phyloP scores from a whole-genome alignment of 768 basidiomycete species.

The Mycena metata region DNA sequence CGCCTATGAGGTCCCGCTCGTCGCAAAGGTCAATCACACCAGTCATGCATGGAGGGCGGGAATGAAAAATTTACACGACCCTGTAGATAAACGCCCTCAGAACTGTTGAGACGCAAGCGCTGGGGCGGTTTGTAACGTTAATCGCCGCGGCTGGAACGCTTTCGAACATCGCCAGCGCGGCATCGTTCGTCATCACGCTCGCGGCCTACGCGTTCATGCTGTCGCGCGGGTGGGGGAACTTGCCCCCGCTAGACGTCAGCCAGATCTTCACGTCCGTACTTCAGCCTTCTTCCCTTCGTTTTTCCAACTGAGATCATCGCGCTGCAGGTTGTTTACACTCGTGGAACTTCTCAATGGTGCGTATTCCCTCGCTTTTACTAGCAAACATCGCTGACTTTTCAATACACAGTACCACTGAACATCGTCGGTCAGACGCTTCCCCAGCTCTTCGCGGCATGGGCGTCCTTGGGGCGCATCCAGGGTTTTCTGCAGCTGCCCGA shows the following conservation, averaged over 20 bases:
- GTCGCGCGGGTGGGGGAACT: slow-evolving; percentile 5
- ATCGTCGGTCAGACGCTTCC: slow-evolving; percentile 23
- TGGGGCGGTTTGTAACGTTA: not conserved
- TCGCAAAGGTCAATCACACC: slow-evolving; percentile 6
- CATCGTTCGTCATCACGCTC: slow-evolving; percentile 18
- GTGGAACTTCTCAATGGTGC: slow-evolving; percentile 16
- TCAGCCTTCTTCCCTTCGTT: too few relatives aligned
- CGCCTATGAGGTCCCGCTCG: slow-evolving; percentile 23
- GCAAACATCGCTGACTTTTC: not conserved
- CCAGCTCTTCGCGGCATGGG: slow-evolving; percentile 14
- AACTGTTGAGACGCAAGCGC: slow-evolving; percentile 10
- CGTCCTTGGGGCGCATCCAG: slow-evolving; percentile 28
- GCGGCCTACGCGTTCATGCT: slow-evolving; percentile 24
- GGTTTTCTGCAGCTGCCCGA: slow-evolving; percentile 31
- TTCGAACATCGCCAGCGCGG: slow-evolving; percentile 12
- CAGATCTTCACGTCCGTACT: slow-evolving; percentile 16
- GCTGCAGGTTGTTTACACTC: slow-evolving; percentile 12
- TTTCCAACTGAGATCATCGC: not conserved
- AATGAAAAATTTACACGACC: too few relatives aligned
- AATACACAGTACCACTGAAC: slow-evolving; percentile 9
- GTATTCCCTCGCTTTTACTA: not conserved
- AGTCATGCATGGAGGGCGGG: too few relatives aligned
- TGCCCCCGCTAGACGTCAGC: slow-evolving; percentile 19
- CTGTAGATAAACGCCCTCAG: slow-evolving; percentile 26
- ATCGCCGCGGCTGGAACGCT: slow-evolving; percentile 9